Base-by-base conservation (phyloP, 345 rosid genomes). In the Eutrema heterophyllum region DNA sequence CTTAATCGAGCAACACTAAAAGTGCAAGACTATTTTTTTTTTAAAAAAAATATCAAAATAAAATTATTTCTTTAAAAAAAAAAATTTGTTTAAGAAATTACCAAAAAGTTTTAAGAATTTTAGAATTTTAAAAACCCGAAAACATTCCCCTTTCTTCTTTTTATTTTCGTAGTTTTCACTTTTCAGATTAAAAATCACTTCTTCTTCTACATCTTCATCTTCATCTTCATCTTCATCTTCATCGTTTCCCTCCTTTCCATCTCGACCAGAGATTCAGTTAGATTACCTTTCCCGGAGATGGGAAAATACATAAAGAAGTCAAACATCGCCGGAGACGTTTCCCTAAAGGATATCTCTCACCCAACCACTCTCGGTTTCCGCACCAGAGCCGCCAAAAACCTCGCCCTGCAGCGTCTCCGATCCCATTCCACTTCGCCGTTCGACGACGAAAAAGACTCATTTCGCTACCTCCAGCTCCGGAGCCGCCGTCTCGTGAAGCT, bases 281-380 rank as follows among this genome's bases (percentile, higher is more conserved):
- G 9, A 14, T 35, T 1, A 68, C 33, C 45, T 67, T 14, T 0
- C 38, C 62, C 41, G 6, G 8, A 66, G 74, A 88, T 86, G 91
- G 94, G 94, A 0, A 86, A 83, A 82, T 89, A 83, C 85, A 83
- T 87, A 70, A 89, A 82, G 78, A 89, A 87, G 63, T 81, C 88
- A 13, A 84, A 84, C 70, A 39, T 79, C 68, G 18, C 81, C 45
- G 82, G 79, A 27, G 89, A 79, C 60, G 26, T 83, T 10, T 74
- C 82, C 9, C 69, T 80, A 16, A 76, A 78, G 73, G 85, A 85
- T 3, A 52, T 73, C 24, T 71, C 86, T 49, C 73, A 77, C 44
- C 64, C 83, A 70, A 67, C 80, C 66, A 33, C 73, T 61, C 13
- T 64, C 36, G 79, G 79, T 27, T 82, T 84, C 63, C 87, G 85